Evolutionary conservation across 495 filamentous ascomycete genomes (phyloP), one percentile per base, ranked within the genome.

Genomic region (Haplographium delicatum): DNA sequence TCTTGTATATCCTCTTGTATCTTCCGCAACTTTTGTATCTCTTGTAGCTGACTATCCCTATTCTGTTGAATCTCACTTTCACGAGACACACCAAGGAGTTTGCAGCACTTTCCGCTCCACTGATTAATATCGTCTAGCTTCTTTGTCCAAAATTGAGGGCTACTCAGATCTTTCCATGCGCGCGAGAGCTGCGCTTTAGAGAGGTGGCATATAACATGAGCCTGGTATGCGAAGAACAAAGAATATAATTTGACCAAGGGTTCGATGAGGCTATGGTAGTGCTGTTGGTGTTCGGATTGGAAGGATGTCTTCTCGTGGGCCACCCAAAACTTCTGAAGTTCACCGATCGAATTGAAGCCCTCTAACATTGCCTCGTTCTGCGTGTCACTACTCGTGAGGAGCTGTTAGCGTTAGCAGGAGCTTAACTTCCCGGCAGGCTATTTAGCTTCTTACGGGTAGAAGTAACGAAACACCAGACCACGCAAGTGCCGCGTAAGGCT

Each of bases 221-320:
- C 62, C 47, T 68, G 62, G 44, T 69, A 68, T 40, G 67, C 62
- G 35, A 70, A 53, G 18, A 70, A 53, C 15, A 54, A 24, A 0
- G 59, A 64, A 50, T 70, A 70, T 23, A 65, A 51, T 27, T 57
- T 44, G 31, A 50, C 41, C 8, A 62, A 31, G 10, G 46, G 22
- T 15, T 44, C 19, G 28, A 34, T n/a, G 28, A 62, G 30, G 20
- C 23, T 7, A 48, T 35, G 19, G 38, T 58, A 37, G 6, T 54
- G 28, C 18, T 43, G 38, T 48, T 4, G 28, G 35, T 39, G 23
- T 50, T 33, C 20, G 18, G 55, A 42, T 38, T 13, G 8, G 50
- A 58, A 38, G 30, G 44, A 58, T 6, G 46, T 54, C n/a, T 65
- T 42, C 44, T 60, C 53, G 35, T 50, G 58, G 39, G 57, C 41